These are phyloP conservation scores for Daldinia concentrica DNA, from an alignment of 495 filamentous ascomycete genomes.

Conservation along the genomic window DNA sequence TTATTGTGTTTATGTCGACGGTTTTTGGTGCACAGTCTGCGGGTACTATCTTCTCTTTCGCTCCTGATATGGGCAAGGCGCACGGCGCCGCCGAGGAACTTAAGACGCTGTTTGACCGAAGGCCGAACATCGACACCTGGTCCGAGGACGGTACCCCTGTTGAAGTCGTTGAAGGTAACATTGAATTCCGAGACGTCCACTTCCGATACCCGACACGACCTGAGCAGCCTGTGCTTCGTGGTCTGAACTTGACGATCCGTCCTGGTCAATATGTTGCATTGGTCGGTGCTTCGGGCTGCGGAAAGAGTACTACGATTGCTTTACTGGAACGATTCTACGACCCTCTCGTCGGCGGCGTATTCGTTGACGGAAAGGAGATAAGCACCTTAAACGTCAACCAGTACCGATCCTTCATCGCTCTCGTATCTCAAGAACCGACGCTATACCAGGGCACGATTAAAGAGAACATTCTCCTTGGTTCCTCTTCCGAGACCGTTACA, in stretches of 20 bases:
- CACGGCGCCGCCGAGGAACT: conserved; percentile 80
- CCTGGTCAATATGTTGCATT: conserved; percentile 84
- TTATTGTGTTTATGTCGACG: conserved; percentile 79
- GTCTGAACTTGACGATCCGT: conserved; percentile 74
- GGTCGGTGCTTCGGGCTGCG: conserved; percentile 83
- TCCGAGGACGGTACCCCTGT: conserved; percentile 72
- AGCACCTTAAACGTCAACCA: conserved; percentile 77
- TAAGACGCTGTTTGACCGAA: conserved; percentile 79
- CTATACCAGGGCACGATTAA: conserved; percentile 85
- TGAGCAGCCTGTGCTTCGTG: conserved; percentile 80
- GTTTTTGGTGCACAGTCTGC: conserved; percentile 87
- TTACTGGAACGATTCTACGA: conserved; percentile 89
- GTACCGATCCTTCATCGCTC: conserved; percentile 77
- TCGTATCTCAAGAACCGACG: conserved; percentile 88
- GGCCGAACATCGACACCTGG: conserved; percentile 85
- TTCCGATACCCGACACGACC: conserved; percentile 84
- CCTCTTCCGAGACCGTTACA: conserved; percentile 66
- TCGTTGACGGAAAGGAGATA: conserved; percentile 79
- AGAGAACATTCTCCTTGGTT: conserved; percentile 83
- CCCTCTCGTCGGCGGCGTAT: conserved; percentile 74
- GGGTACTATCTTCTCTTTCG: conserved; percentile 87
- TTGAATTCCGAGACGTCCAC: conserved; percentile 82
- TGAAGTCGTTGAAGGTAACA: conserved; percentile 66
- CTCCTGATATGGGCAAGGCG: conserved; percentile 88
- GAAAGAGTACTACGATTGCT: conserved; percentile 83